A percentile compares a stretch with the other conserved stretches of the same genome.
phyloP scores from a whole-genome alignment of 225 moss, liverwort and hornwort species.

The Marchantia polymorpha region DNA sequence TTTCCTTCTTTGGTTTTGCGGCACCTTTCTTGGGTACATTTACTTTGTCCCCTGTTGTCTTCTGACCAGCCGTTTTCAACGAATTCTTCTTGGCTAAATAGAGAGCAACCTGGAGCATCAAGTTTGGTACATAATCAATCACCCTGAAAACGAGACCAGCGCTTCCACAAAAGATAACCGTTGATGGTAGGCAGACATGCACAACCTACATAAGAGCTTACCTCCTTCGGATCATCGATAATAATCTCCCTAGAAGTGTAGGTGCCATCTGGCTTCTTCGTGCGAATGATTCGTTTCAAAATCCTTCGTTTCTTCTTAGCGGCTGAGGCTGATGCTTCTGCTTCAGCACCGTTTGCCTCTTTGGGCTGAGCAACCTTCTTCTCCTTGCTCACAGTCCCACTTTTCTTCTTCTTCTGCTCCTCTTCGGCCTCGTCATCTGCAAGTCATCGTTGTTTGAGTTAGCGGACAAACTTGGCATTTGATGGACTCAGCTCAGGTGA shows the following conservation, averaged over 20 bases:
- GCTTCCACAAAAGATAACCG: not conserved
- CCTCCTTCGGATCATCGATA: slow-evolving; percentile 96
- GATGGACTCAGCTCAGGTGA: not conserved
- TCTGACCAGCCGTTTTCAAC: slow-evolving; percentile 53
- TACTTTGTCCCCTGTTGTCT: slow-evolving; percentile 56
- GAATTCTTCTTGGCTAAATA: slow-evolving; percentile 95
- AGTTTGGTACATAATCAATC: not conserved
- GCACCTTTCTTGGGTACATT: slow-evolving; percentile 55
- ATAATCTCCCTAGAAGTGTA: slow-evolving; percentile 79
- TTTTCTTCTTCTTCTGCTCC: slow-evolving; percentile 90
- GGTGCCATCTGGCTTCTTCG: slow-evolving; percentile 79
- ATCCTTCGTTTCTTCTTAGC: slow-evolving; percentile 84
- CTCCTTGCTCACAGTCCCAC: slow-evolving; percentile 54
- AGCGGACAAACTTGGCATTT: not conserved
- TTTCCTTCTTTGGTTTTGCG: slow-evolving; percentile 68
- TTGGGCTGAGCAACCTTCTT: slow-evolving; percentile 56
- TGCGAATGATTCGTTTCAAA: slow-evolving; percentile 78
- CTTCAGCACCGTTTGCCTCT: slow-evolving; percentile 55
- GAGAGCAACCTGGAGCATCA: slow-evolving; percentile 59
- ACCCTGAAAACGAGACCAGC: not conserved
- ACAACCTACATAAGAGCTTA: slow-evolving; percentile 10
- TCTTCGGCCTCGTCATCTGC: slow-evolving; percentile 99
- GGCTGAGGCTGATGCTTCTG: slow-evolving; percentile 49
- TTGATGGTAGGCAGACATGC: not conserved
- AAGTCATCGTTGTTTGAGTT: not conserved